Percentiles rank a stretch among this genome's conserved stretches.
Evolutionary conservation across 139 green algal species (phyloP).

Genomic region (Tetratostichococcus sp.): DNA sequence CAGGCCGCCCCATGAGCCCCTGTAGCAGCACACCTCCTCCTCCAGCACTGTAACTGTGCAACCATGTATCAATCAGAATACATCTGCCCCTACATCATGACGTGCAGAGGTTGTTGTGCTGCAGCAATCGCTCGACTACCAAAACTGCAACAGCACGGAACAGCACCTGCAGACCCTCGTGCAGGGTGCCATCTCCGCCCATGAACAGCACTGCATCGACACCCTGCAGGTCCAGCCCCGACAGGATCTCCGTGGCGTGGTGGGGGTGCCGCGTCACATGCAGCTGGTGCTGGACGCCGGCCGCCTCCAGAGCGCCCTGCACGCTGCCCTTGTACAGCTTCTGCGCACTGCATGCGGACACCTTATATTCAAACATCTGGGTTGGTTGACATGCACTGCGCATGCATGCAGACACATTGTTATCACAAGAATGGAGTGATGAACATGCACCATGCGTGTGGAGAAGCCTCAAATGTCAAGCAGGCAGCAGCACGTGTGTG

Average conservation of each 20-base stretch:
- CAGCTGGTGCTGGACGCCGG: slow-evolving; percentile 40
- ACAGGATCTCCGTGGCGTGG: slow-evolving; percentile 49
- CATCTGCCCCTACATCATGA: too few species aligned
- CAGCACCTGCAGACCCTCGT: slow-evolving; percentile 66
- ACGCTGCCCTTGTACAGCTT: slow-evolving; percentile 29
- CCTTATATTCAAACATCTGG: neutral
- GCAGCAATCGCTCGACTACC: too few species aligned
- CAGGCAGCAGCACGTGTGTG: too few species aligned
- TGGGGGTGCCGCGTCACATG: slow-evolving; percentile 25
- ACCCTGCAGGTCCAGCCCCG: slow-evolving; percentile 14
- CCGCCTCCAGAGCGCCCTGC: slow-evolving; percentile 52
- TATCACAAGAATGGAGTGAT: too few species aligned
- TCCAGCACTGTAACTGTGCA: too few species aligned
- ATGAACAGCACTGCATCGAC: slow-evolving; percentile 49
- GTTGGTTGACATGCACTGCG: too few species aligned
- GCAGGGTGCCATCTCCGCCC: slow-evolving; percentile 72
- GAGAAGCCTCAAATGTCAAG: too few species aligned
- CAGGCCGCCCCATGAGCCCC: slow-evolving; percentile 53
- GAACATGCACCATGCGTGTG: too few species aligned
- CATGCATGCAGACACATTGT: too few species aligned
- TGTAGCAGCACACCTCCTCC: slow-evolving; percentile 11
- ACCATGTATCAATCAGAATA: too few species aligned
- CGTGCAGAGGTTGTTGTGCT: too few species aligned
- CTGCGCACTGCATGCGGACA: slow-evolving; percentile 15
- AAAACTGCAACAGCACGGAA: neutral